Conservation (phyloP, 305 asterid genomes). For the Coffea humblotiana region DNA sequence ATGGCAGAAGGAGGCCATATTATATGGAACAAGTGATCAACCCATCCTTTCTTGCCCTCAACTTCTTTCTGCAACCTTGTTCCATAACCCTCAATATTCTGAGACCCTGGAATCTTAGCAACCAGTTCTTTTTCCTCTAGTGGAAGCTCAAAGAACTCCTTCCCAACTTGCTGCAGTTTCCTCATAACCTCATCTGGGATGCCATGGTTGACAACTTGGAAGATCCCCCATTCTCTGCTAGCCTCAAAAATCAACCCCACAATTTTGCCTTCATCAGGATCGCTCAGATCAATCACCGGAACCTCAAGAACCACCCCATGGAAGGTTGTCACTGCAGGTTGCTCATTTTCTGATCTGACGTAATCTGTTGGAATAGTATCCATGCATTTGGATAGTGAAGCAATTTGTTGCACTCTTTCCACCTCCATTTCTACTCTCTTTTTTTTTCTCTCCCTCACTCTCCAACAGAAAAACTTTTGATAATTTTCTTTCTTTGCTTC, state of each 20-base stretch:
- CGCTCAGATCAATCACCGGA: constrained; percentile 21
- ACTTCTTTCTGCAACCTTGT: constrained; percentile 48
- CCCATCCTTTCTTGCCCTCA: constrained; percentile 71
- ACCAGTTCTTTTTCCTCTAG: constrained; percentile 47
- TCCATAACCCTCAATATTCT: constrained; percentile 61
- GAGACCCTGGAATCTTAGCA: constrained; percentile 44
- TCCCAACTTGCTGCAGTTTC: constrained; percentile 54
- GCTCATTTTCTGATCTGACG: constrained; percentile 61
- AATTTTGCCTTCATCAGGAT: constrained; percentile 14
- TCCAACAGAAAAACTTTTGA: not conserved
- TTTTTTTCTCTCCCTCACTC: not conserved
- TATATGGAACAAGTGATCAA: constrained; percentile 67
- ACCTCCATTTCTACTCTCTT: constrained; percentile 5
- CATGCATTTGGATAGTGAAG: constrained; percentile 1
- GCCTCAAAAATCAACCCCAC: constrained; percentile 43
- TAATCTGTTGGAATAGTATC: constrained; percentile 58
- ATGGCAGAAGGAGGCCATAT: constrained; percentile 58
- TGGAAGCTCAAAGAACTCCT: constrained; percentile 59
- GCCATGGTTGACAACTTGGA: constrained; percentile 69
- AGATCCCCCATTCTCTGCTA: constrained; percentile 57
- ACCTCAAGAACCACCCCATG: constrained; percentile 22
- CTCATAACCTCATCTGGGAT: constrained; percentile 46
- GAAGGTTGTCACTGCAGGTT: constrained; percentile 47
- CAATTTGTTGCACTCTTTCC: constrained; percentile 23
- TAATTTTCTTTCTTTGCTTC: not conserved